Evolutionary conservation across 2,329 filamentous ascomycete genomes (phyloP), one percentile per base, ranked within the genome.

Genomic region (Decorospora gaudefroyi): DNA sequence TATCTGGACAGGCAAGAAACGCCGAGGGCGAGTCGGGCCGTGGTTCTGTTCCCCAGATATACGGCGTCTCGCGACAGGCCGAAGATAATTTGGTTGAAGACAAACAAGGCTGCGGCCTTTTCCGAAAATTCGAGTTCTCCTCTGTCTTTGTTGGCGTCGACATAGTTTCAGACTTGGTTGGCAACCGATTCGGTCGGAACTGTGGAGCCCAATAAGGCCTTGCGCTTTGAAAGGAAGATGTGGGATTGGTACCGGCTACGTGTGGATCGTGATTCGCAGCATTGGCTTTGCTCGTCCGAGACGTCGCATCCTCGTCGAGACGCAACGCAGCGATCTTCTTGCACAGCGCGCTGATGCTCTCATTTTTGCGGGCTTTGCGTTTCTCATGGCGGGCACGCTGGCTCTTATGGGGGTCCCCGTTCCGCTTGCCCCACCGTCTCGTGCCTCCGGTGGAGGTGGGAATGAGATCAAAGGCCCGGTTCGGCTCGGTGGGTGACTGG

Each of bases 131-230:
- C 26, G 19, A n/a, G n/a, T n/a, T 22, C 32, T 6, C 12, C 13
- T 42, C 29, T 2, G 15, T 10, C 4, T 17, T 30, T 19, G 16
- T 15, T 33, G 39, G 41, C 10, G 23, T 30, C 6, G 17, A 6
- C 6, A 25, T 16, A n/a, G 27, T 27, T 6, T 42, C 17, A 12
- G 47, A 19, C 4, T 18, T 18, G 15, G 42, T 13, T n/a, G 46
- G 18, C 30, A 46, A 29, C 22, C 42, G 41, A n/a, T 61, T 47
- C 8, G 56, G 49, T 12, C 42, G 50, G 21, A 60, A 59, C 16
- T 61, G 55, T 12, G 55, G 53, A n/a, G 51, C 46, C 61, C 62
- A 65, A 36, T 54, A 42, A 31, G 61, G 50, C 25, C 51, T 44
- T 8, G 61, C 44, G 11, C 31, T 35, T 9, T 57, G 46, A 10